Evolutionary conservation across 768 basidiomycete genomes (phyloP), one percentile per base, ranked within the genome.

Genomic region (Leccinum subgranulosum): DNA sequence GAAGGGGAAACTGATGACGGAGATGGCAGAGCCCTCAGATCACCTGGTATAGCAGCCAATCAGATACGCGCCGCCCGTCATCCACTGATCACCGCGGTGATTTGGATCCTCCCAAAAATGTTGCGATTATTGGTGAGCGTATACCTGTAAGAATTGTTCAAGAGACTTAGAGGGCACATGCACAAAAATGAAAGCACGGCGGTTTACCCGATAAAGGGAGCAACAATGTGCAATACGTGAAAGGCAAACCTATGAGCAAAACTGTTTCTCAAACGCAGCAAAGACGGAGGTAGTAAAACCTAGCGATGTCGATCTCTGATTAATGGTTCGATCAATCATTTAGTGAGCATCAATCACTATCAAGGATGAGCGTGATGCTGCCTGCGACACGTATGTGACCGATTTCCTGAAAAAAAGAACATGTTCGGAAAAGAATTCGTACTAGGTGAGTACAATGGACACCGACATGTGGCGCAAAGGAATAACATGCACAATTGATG

Each of bases 291-390:
- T 58, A 66, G 31, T 33, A 33, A 33, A 33, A 33, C 31, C 31
- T 55, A 1, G 8, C 43, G 23, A 59, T 51, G 52, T 33, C 47
- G 15, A 66, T 65, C 28, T 56, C 56, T 63, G 21, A 27, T 23
- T 6, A 6, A 39, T 5, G 12, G 12, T 19, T 34, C 25, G 17
- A 23, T 25, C 45, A 0, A 12, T n/a, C 14, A 5, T 12, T 12
- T 23, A 36, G 39, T 29, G 21, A 4, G 34, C 11, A 23, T 15
- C 8, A 39, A 41, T 36, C 31, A 33, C 85, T 75, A 59, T 86
- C 85, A 0, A 76, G 69, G 49, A 85, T 80, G 53, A 74, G 65
- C 0, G 83, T 85, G 23, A 84, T 72, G 56, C 85, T 85, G 57
- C 77, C 61, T 84, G 84, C 60, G 85, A 65, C 8, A 84, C 77